Conservation (phyloP, 2,329 filamentous ascomycete genomes). For the Chalara sp. region DNA sequence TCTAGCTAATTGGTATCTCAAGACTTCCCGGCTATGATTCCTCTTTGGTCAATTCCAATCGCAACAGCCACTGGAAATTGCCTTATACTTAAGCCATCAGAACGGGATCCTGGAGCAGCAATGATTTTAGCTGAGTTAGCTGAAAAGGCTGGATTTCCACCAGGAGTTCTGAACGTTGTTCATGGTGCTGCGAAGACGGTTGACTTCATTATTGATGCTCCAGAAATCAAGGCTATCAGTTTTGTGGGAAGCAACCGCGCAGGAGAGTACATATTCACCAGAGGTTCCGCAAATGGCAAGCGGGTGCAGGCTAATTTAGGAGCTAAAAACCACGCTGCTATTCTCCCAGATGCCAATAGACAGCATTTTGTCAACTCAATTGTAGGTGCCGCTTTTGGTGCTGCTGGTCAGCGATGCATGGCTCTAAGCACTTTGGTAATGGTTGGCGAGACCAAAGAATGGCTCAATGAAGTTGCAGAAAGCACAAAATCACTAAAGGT, state of each 20-base stretch:
- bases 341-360: conserved; percentile 83
- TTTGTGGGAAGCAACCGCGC: conserved; percentile 87
- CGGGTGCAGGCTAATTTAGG: conserved; percentile 83
- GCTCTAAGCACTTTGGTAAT: conserved; percentile 76
- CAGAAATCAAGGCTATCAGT: conserved; percentile 77
- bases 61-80: conserved; percentile 81
- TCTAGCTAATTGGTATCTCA: conserved; percentile 8
- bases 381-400: conserved; percentile 76
- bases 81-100: conserved; percentile 77
- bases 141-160: conserved; percentile 73
- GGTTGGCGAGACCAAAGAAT: conserved; percentile 78
- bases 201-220: conserved; percentile 80
- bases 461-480: conserved; percentile 72
- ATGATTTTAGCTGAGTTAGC: conserved; percentile 81
- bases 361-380: conserved; percentile 84
- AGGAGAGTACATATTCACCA: conserved; percentile 77
- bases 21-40: conserved; percentile 92
- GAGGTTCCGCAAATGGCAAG: conserved; percentile 79
- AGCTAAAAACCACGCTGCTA: conserved; percentile 82
- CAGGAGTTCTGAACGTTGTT: conserved; percentile 76
- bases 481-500: conserved; percentile 66
- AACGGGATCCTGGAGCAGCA: conserved; percentile 75
- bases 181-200: conserved; percentile 77
- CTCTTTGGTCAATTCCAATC: conserved; percentile 83
- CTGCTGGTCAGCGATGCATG: conserved; percentile 83